Evolutionary conservation across 106 monocot species (phyloP).

Genomic region (Allium fistulosum): DNA sequence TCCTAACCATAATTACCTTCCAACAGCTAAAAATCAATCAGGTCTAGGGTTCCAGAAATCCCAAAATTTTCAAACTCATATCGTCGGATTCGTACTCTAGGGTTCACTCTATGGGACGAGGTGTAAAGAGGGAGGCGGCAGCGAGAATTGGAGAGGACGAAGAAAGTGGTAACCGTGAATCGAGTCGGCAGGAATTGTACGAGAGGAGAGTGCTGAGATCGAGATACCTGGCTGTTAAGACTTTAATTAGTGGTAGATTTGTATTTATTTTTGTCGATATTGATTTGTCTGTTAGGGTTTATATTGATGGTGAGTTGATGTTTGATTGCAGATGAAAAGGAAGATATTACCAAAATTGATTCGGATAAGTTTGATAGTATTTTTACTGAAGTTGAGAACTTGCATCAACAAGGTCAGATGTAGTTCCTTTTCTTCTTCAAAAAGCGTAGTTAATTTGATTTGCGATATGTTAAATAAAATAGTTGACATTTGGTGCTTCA

Average conservation of each 20-base stretch:
- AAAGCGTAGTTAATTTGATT: no score
- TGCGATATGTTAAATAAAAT: no score
- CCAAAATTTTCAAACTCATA: neutral
- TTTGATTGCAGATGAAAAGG: slow-evolving; percentile 39
- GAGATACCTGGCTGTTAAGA: slow-evolving; percentile 31
- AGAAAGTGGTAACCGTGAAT: neutral
- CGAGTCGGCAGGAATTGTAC: slow-evolving; percentile 4
- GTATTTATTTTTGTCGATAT: neutral
- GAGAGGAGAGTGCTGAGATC: slow-evolving; percentile 33
- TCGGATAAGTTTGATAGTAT: slow-evolving; percentile 44
- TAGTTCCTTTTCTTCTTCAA: neutral
- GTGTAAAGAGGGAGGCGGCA: slow-evolving; percentile 19
- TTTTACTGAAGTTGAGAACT: slow-evolving; percentile 38
- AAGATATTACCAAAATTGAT: slow-evolving; percentile 27
- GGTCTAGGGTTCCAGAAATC: slow-evolving; percentile 8
- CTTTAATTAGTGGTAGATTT: slow-evolving; percentile 27
- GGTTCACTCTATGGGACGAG: slow-evolving; percentile 12
- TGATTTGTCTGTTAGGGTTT: neutral
- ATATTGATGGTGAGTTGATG: neutral
- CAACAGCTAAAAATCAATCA: neutral
- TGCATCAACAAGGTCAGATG: slow-evolving; percentile 36
- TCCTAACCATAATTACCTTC: neutral
- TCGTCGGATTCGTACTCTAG: neutral
- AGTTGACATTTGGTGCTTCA: no score
- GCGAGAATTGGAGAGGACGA: slow-evolving; percentile 1